Evolutionary conservation across 768 basidiomycete species (phyloP), one percentile per base, ranked within the genome.

Genomic region (Suillus weaverae): DNA sequence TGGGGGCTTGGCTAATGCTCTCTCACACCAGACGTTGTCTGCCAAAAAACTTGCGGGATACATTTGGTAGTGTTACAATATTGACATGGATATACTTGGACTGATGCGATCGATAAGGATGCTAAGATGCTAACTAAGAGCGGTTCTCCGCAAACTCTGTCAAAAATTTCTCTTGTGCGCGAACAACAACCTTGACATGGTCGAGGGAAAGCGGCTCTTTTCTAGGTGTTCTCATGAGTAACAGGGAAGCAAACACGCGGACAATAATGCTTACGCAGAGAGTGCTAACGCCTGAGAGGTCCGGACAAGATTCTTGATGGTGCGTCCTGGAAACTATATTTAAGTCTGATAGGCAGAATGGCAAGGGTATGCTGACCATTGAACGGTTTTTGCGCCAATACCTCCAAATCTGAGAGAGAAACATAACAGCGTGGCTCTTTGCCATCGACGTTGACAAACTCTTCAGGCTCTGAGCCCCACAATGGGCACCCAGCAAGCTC

Each of bases 1-100:
- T 96, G 92, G 92, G 93, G 94, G 7, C 74, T 94, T 63, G 86
- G 76, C 39, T 85, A 72, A 65, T 30, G 2, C 33, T 18, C 30
- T 16, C 55, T 56, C 35, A 22, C 38, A 38, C 55, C 35, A 56
- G 35, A 54, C 36, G 7, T 22, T 26, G 3, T 56, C 33, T 20
- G n/a, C 35, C 41, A 30, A 43, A 61, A 30, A 14, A 26, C 56
- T 32, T 61, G 60, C 26, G 16, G 33, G 16, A 32, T 43, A 30
- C 20, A 51, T 61, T 54, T 35, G 46, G 60, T 51, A 33, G 60
- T 56, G 35, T 36, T 56, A 56, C 55, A 39, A 55, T 32, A 48
- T 30, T 55, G 60, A 54, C 16, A 61, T 61, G 30, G 16, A 13
- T 32, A 53, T 53, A 33, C 51, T 32, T 32, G 30, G 51, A 53